A percentile compares a stretch with the other conserved stretches of the same genome.
Evolutionary conservation across 1,284 basidiomycete species (phyloP).

Genomic region (Sporisorium scitamineum): DNA sequence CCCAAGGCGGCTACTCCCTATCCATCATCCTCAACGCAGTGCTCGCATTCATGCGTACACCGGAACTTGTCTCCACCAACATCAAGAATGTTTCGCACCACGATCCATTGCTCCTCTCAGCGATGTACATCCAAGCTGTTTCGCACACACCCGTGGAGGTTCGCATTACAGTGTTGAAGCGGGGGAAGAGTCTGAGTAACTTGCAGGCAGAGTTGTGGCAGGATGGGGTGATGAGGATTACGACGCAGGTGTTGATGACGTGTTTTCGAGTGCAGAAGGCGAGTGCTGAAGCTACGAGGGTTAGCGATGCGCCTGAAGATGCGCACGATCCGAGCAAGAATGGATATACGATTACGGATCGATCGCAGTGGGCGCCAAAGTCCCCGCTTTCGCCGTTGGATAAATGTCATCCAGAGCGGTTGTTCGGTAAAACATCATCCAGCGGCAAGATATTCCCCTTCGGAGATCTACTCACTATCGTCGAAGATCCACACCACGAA

Average conservation of each 20-base stretch:
- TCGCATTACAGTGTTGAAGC: constrained; percentile 21
- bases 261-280: constrained; percentile 23
- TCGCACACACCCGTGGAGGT: constrained; percentile 22
- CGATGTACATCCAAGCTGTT: constrained; percentile 46
- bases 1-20: constrained; percentile 52
- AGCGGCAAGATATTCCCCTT: constrained; percentile 31
- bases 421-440: constrained; percentile 11
- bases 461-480: constrained; percentile 24
- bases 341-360: constrained; percentile 28
- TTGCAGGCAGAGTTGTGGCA: constrained; percentile 45
- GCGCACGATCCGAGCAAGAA: constrained; percentile 24
- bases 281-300: constrained; percentile 14
- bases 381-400: constrained; percentile 22
- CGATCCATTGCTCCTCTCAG: constrained; percentile 37
- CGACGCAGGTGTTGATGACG: constrained; percentile 43
- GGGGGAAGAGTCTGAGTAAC: constrained; percentile 44
- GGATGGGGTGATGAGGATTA: constrained; percentile 26
- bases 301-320: not conserved
- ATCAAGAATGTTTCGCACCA: constrained; percentile 22
- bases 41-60: constrained; percentile 44
- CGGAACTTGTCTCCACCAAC: constrained; percentile 26
- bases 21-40: constrained; percentile 46
- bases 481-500: constrained; percentile 23
- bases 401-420: not conserved
- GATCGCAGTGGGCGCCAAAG: constrained; percentile 26